Evolutionary conservation across 129 eudicot genomes (phyloP).

Genomic region (Apium graveolens): DNA sequence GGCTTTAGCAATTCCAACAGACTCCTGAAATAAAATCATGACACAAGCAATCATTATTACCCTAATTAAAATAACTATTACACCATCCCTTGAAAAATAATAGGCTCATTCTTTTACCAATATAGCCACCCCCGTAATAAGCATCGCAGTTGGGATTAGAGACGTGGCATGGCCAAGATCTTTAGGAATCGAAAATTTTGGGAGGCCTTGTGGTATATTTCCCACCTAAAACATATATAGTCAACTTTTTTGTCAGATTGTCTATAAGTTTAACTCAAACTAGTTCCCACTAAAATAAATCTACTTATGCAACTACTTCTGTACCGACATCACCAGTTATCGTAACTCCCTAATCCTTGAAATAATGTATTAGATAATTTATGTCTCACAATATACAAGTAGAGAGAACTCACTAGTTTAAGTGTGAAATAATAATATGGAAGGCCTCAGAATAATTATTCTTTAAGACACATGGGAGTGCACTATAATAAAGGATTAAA

Average conservation of each 20-base stretch:
- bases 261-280: background rate
- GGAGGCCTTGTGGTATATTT: conserved; percentile 94
- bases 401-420: background rate
- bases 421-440: background rate
- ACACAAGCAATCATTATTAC: background rate
- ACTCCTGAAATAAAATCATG: conserved; percentile 44
- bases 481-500: background rate
- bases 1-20: conserved; percentile 99
- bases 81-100: background rate
- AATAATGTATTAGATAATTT: background rate
- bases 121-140: conserved; percentile 97
- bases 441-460: background rate
- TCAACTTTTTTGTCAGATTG: background rate
- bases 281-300: background rate
- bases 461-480: background rate
- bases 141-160: conserved; percentile 73
- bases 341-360: background rate
- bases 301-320: background rate
- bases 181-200: conserved; percentile 82
- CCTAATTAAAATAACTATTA: conserved; percentile 3
- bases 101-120: conserved; percentile 39
- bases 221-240: conserved; percentile 56
- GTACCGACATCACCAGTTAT: background rate
- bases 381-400: background rate
- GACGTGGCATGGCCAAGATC: conserved; percentile 56